Conservation (phyloP, 192 early-diverging fungal species). For the Backusella tarrabulga region DNA sequence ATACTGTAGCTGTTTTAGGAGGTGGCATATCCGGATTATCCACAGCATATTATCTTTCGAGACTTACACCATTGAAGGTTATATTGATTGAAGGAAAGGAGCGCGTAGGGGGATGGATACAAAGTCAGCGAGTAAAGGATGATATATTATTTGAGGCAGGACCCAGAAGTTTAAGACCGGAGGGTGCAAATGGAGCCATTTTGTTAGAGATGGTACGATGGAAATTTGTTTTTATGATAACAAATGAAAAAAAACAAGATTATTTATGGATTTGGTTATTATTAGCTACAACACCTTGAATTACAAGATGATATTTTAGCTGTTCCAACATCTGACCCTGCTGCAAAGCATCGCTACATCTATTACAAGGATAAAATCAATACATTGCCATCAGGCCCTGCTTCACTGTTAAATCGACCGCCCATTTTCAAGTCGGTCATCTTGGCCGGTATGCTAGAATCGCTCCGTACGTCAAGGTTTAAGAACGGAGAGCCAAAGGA, state of each 20-base stretch:
- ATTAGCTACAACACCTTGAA: conserved; percentile 62
- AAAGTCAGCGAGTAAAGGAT: conserved; percentile 48
- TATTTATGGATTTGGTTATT: neutral
- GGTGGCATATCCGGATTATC: conserved; percentile 91
- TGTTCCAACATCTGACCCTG: conserved; percentile 59
- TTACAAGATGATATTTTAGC: conserved; percentile 55
- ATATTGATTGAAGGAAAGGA: conserved; percentile 70
- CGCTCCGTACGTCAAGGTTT: conserved; percentile 32
- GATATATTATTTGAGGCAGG: conserved; percentile 73
- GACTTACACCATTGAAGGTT: conserved; percentile 48
- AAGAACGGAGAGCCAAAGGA: neutral
- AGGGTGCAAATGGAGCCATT: conserved; percentile 60
- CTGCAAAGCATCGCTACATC: conserved; percentile 82
- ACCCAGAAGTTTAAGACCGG: conserved; percentile 79
- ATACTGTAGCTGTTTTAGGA: conserved; percentile 70
- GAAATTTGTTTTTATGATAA: neutral
- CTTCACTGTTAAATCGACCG: conserved; percentile 30
- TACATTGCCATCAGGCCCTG: conserved; percentile 48
- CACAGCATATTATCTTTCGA: conserved; percentile 75
- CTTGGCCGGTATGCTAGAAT: conserved; percentile 56
- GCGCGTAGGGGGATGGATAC: conserved; percentile 87
- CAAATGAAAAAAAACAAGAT: neutral
- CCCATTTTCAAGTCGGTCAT: conserved; percentile 59
- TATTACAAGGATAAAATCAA: conserved; percentile 70
- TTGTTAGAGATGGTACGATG: conserved; percentile 72